Conservation (phyloP, 805 yeast genomes). For the Kuraishia molischiana region DNA sequence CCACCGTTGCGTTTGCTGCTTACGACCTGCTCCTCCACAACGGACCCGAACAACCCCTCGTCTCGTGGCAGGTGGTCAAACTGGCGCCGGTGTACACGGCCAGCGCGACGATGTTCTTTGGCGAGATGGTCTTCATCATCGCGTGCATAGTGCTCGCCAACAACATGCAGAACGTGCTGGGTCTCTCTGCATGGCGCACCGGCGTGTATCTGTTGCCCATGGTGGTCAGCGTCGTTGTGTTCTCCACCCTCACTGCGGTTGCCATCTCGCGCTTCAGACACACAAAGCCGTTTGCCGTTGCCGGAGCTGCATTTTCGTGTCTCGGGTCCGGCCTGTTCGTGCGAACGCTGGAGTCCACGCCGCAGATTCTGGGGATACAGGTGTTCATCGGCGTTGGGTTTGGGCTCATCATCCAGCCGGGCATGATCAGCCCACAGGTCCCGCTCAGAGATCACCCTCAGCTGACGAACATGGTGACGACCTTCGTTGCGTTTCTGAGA, state of each 20-base stretch:
- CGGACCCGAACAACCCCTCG: conserved; percentile 27
- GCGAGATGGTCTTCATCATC: conserved; percentile 32
- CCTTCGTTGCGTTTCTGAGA: conserved; percentile 33
- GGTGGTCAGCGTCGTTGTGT: conserved; percentile 28
- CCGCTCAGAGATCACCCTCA: conserved; percentile 25
- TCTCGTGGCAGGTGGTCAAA: conserved; percentile 30
- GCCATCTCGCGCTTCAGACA: conserved; percentile 24
- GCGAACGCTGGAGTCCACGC: conserved; percentile 6
- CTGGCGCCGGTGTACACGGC: conserved; percentile 15
- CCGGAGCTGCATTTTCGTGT: conserved; percentile 27
- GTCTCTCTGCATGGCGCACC: conserved; percentile 29
- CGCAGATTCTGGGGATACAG: conserved; percentile 32
- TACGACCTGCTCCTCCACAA: conserved; percentile 29
- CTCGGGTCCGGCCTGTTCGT: conserved; percentile 33
- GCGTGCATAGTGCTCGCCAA: conserved; percentile 22
- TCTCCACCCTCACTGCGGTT: conserved; percentile 29
- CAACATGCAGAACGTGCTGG: conserved; percentile 40
- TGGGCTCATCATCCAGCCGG: conserved; percentile 37
- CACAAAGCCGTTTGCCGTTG: conserved; percentile 30
- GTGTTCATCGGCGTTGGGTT: conserved; percentile 35
- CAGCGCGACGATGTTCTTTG: conserved; percentile 9
- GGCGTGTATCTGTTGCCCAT: conserved; percentile 38
- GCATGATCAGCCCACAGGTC: conserved; percentile 33
- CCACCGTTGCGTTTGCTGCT: conserved; percentile 21
- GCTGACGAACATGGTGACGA: conserved; percentile 36